These are phyloP conservation scores for Aspergillus flavus DNA, from an alignment of 2,329 filamentous ascomycete genomes.

Conservation along the genomic window DNA sequence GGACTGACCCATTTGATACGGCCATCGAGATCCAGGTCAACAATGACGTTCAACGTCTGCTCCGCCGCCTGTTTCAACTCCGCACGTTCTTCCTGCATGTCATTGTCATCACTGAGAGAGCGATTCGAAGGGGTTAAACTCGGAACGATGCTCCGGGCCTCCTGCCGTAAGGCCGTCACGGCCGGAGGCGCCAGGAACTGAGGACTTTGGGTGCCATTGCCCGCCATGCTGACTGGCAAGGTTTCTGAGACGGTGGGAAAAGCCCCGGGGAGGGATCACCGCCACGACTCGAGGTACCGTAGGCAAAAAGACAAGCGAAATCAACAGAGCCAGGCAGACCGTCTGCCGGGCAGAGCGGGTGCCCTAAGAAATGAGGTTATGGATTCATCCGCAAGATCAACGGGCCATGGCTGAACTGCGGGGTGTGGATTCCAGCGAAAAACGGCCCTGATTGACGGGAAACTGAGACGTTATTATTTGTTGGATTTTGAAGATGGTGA, in stretches of 20 bases:
- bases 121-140: constrained; percentile 53
- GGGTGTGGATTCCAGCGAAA: constrained; percentile 15
- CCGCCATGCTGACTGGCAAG: constrained; percentile 41
- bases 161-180: constrained; percentile 47
- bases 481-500: neutral
- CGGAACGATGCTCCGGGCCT: constrained; percentile 42
- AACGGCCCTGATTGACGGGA: constrained; percentile 29
- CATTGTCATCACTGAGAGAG: constrained; percentile 77
- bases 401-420: constrained; percentile 38
- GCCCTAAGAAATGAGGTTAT: constrained; percentile 42
- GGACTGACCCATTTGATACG: constrained; percentile 94
- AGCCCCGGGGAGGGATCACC: constrained; percentile 5
- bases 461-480: constrained; percentile 8
- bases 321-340: constrained; percentile 36
- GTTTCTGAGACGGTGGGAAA: constrained; percentile 16
- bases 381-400: constrained; percentile 46
- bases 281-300: constrained; percentile 1
- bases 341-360: constrained; percentile 49
- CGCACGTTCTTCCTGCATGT: constrained; percentile 90
- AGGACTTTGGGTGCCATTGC: constrained; percentile 40
- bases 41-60: constrained; percentile 93
- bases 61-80: constrained; percentile 94
- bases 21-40: constrained; percentile 89
- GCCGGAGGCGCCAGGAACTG: constrained; percentile 48
- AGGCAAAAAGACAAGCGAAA: constrained; percentile 9